Evolutionary conservation across 1,284 basidiomycete genomes (phyloP), one percentile per base, ranked within the genome.

Genomic region (Volvariella volvacea): DNA sequence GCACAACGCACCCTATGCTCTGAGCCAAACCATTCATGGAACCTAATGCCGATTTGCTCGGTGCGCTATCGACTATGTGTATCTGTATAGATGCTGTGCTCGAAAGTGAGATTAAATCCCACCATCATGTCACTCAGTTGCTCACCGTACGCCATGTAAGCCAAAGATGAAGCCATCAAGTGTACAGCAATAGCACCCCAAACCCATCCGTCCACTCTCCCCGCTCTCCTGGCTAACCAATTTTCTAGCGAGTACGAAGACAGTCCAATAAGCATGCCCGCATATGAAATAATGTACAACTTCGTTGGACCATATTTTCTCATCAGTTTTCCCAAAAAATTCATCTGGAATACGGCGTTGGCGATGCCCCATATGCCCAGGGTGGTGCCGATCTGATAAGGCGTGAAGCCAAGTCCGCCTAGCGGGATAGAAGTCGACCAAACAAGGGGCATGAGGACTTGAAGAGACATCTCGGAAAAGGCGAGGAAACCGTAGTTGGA

Each of bases 1-100:
- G 62, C 45, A 71, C 66, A 10, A 67, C 61, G 2, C 70, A 76
- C 1, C 69, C 70, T 2, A 69, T 55, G 43, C 70, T 17, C 15
- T 40, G 39, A 6, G 19, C 17, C 20, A 40, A 22, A 7, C 39
- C 39, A 15, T 40, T 40, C 21, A 17, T 40, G 4, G 39, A 4
- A 19, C 39, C 39, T 10, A 40, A 15, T 17, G 39, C 20, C 15
- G 14, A n/a, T 20, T 17, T 4, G 22, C 22, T 40, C 6, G 39
- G 39, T n/a, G 39, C 39, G 21, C 58, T 53, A 37, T 62, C 59
- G 14, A 71, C 57, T 4, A 66, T 49, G 9, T 66, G 42, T 7
- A 66, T 52, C 39, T 62, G 58, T 4, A 64, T 58, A 1, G 60
- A 56, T 31, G 55, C 64, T 64, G 36, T 43, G 51, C 16, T 53